These are phyloP conservation scores for Thermomyces lanuginosus DNA, from an alignment of 2,329 filamentous ascomycete genomes.

Conservation along the genomic window DNA sequence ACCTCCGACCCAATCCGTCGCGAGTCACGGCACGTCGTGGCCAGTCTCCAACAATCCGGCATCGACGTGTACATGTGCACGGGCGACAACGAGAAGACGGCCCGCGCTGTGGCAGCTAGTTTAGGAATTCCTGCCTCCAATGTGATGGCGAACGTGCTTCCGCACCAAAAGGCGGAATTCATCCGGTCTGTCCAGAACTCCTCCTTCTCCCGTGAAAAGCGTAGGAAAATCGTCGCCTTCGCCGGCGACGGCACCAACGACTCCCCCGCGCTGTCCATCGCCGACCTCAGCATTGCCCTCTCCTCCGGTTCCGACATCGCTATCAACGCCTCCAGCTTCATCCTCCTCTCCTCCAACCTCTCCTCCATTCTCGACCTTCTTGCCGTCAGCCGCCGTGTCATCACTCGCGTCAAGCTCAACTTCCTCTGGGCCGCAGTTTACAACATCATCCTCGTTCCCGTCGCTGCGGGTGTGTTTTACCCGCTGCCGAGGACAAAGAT, in stretches of 20 bases:
- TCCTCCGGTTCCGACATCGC: slow-evolving; percentile 70
- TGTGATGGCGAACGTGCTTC: slow-evolving; percentile 75
- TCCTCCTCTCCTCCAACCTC: slow-evolving; percentile 57
- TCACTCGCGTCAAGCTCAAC: slow-evolving; percentile 65
- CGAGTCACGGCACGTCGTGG: slow-evolving; percentile 51
- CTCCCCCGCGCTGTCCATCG: slow-evolving; percentile 60
- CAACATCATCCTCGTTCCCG: slow-evolving; percentile 59
- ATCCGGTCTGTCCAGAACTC: slow-evolving; percentile 21
- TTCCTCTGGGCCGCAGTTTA: slow-evolving; percentile 76
- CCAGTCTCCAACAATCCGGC: slow-evolving; percentile 45
- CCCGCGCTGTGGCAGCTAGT: slow-evolving; percentile 56
- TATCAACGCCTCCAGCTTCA: slow-evolving; percentile 65
- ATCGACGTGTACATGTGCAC: slow-evolving; percentile 83
- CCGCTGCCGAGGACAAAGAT: slow-evolving; percentile 32
- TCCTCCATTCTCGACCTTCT: slow-evolving; percentile 56
- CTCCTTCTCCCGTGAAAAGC: slow-evolving; percentile 7
- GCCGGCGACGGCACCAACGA: slow-evolving; percentile 82
- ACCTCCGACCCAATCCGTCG: slow-evolving; percentile 67
- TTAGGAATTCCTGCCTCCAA: slow-evolving; percentile 58
- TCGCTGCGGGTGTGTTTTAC: slow-evolving; percentile 68
- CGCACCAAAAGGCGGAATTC: slow-evolving; percentile 52
- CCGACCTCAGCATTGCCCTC: slow-evolving; percentile 71
- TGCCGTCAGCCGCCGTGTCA: slow-evolving; percentile 53
- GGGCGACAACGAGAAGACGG: slow-evolving; percentile 77
- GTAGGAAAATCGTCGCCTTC: slow-evolving; percentile 49